These are phyloP conservation scores for Mariannaea sp. DNA, from an alignment of 2,329 filamentous ascomycete species.

Conservation along the genomic window DNA sequence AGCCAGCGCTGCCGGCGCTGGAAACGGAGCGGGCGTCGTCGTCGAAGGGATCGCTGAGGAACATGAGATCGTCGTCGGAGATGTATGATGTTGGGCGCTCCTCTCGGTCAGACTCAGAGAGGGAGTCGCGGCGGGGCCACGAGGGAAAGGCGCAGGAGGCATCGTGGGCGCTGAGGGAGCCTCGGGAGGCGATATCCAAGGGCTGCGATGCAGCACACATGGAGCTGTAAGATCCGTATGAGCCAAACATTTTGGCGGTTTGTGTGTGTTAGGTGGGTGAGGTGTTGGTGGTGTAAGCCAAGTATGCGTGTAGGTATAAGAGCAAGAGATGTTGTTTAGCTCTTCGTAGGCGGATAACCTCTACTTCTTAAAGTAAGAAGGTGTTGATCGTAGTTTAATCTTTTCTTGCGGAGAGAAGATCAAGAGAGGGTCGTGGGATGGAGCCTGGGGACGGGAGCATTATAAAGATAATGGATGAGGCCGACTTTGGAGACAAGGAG, in stretches of 20 bases:
- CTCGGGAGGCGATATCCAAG: slow-evolving; percentile 53
- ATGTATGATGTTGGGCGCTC: slow-evolving; percentile 60
- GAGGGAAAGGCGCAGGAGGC: slow-evolving; percentile 61
- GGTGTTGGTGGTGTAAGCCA: slow-evolving; percentile 28
- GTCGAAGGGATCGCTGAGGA: slow-evolving; percentile 56
- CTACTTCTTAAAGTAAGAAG: slow-evolving; percentile 18
- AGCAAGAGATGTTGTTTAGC: slow-evolving; percentile 18
- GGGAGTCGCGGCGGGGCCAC: slow-evolving; percentile 61
- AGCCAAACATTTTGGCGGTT: slow-evolving; percentile 52
- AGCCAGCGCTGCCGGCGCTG: slow-evolving; percentile 50
- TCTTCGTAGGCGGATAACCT: slow-evolving; percentile 9
- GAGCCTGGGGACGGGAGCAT: slow-evolving; percentile 35
- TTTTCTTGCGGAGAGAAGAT: slow-evolving; percentile 26
- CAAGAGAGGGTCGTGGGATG: slow-evolving; percentile 21
- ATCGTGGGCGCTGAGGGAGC: slow-evolving; percentile 46
- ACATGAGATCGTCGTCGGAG: slow-evolving; percentile 65
- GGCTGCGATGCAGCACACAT: slow-evolving; percentile 50
- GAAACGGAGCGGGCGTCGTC: slow-evolving; percentile 55
- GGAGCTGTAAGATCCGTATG: slow-evolving; percentile 57
- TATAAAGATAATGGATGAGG: slow-evolving; percentile 36
- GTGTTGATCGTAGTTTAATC: slow-evolving; percentile 26
- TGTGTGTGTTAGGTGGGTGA: slow-evolving; percentile 28
- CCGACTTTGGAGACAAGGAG: slow-evolving; percentile 19
- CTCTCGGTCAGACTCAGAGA: slow-evolving; percentile 49
- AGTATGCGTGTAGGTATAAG: slow-evolving; percentile 22